Evolutionary conservation across 2,329 filamentous ascomycete species (phyloP), one percentile per base, ranked within the genome.

Genomic region (Aspergillus costaricaensis): DNA sequence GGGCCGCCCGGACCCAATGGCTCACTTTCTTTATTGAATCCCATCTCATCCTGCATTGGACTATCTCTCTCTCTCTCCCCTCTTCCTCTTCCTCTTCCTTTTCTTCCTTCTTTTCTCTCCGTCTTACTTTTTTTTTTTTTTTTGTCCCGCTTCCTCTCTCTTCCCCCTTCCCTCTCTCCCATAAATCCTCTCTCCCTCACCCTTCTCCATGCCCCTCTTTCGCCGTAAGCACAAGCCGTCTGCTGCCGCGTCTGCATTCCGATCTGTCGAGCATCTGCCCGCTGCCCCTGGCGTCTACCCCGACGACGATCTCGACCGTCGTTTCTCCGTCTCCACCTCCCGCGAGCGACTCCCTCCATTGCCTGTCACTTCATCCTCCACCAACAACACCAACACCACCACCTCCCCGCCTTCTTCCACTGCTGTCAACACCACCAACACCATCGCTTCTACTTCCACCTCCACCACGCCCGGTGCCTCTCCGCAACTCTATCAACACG

Each of bases 141-240:
- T 25, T 25, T 25, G 6, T 51, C 14, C 12, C 21, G 8, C 27
- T 32, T 17, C 7, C 14, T 21, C 5, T 36, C 25, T 27, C 23
- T 32, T 30, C 36, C 25, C 32, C 19, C 23, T 27, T 44, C 36
- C 50, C 32, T 19, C 25, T 17, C 47, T 36, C 38, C 44, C 25
- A 43, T 54, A 21, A 50, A 14, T 25, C 41, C 32, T 44, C 39
- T 52, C 39, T 52, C 47, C 48, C 50, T 44, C 54, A 32, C 19
- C 55, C 48, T 38, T 55, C 62, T 62, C 62, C 62, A 64, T 64
- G 62, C 62, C 59, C 62, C 59, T 64, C 59, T 64, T 64, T 55
- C 62, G 62, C 62, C 61, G 49, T 39, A 64, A 64, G 41, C 38
- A 59, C 21, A 64, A 64, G 59, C 59, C 57, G 49, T 59, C 62